These are phyloP conservation scores for Microcos paniculata DNA, from an alignment of 345 rosid species.

Conservation along the genomic window DNA sequence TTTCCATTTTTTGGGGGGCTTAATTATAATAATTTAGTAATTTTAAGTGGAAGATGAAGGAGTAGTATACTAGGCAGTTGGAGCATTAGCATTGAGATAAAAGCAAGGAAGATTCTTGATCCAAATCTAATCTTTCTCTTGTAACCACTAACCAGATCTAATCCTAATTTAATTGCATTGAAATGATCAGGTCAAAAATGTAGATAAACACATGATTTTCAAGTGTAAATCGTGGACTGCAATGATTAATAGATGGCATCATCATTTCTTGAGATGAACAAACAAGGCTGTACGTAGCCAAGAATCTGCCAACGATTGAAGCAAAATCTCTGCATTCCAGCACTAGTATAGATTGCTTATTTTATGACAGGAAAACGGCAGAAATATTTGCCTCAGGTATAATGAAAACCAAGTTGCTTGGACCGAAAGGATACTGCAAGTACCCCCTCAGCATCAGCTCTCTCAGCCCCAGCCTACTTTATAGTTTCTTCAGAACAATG, in stretches of 20 bases:
- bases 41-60: neutral
- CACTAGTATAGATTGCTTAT: neutral
- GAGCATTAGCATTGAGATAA: neutral
- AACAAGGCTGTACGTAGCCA: neutral
- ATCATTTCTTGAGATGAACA: neutral
- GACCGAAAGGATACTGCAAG: neutral
- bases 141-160: neutral
- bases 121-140: neutral
- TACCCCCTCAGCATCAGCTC: neutral
- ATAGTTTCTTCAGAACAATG: neutral
- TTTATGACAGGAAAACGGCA: neutral
- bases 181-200: neutral
- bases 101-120: neutral
- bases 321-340: neutral
- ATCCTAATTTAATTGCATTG: neutral
- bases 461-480: neutral
- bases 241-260: too few relatives aligned
- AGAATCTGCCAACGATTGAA: neutral
- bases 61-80: too few relatives aligned
- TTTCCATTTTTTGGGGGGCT: neutral
- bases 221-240: too few relatives aligned
- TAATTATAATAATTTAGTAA: neutral
- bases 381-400: neutral
- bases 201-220: too few relatives aligned
- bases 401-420: neutral